Evolutionary conservation across 169 alveolate species (phyloP).

Genomic region (Cyclospora cayetanensis): DNA sequence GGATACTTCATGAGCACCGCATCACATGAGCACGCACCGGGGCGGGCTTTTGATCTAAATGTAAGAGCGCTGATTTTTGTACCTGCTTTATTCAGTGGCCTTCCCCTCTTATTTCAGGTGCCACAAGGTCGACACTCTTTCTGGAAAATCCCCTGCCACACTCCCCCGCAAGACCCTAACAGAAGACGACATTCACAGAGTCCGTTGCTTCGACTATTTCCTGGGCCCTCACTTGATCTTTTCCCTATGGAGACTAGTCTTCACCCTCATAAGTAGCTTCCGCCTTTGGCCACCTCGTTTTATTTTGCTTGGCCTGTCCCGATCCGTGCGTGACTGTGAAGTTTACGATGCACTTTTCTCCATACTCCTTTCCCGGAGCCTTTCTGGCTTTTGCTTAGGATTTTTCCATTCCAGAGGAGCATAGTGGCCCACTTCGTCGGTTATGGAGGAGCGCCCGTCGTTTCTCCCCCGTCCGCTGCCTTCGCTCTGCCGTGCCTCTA

Average conservation of each 20-base stretch:
- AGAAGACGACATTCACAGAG: slow-evolving; percentile 58
- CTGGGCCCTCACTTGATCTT: background rate
- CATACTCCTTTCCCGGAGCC: no score
- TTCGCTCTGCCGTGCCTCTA: slow-evolving; percentile 57
- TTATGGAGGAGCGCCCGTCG: slow-evolving; percentile 24
- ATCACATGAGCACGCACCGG: no score
- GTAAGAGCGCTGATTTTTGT: no score
- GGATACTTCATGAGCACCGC: no score
- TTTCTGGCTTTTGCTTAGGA: background rate
- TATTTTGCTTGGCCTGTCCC: no score
- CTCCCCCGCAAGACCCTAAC: slow-evolving; percentile 48
- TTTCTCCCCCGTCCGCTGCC: slow-evolving; percentile 24
- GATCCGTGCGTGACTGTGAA: no score
- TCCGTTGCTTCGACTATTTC: background rate
- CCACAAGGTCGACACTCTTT: background rate
- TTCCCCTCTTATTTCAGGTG: background rate
- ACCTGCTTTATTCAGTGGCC: no score
- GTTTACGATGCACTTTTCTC: no score
- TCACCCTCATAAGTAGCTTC: no score
- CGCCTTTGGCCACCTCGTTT: no score
- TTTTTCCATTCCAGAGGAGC: slow-evolving; percentile 6
- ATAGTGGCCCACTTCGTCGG: background rate
- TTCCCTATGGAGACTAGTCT: no score
- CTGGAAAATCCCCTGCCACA: background rate
- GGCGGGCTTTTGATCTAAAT: no score